Evolutionary conservation across 495 filamentous ascomycete genomes (phyloP).

Genomic region (Neurospora sp.): DNA sequence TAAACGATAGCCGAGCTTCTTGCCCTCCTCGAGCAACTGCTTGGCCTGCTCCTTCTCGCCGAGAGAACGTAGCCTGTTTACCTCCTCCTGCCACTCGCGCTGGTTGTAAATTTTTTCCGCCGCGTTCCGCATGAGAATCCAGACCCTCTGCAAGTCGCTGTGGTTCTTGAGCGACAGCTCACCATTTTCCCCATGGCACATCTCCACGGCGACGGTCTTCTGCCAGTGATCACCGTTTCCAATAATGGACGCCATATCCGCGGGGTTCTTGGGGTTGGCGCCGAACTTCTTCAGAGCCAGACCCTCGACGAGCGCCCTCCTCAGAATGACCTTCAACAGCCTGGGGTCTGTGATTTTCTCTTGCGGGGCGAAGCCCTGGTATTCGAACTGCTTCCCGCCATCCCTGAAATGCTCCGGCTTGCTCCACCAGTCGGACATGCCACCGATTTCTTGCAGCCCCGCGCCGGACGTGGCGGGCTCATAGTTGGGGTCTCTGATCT

Average conservation of each 20-base stretch:
- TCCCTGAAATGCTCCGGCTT: conserved; percentile 30
- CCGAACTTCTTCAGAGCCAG: conserved; percentile 38
- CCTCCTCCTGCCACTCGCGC: not conserved
- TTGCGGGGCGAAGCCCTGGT: conserved; percentile 28
- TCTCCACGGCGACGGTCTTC: conserved; percentile 6
- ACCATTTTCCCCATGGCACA: conserved; percentile 13
- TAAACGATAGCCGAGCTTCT: not conserved
- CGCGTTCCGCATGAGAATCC: conserved; percentile 1
- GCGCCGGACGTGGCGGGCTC: conserved; percentile 46
- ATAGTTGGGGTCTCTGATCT: conserved; percentile 39
- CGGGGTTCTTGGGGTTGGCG: conserved; percentile 12
- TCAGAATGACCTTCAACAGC: conserved; percentile 37
- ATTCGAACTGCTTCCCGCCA: conserved; percentile 16
- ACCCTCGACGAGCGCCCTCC: conserved; percentile 52
- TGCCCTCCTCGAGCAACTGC: not conserved
- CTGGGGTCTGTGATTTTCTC: conserved; percentile 28
- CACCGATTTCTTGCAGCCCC: conserved; percentile 49
- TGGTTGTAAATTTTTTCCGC: not conserved
- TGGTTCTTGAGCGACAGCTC: conserved; percentile 13
- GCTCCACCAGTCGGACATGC: conserved; percentile 41
- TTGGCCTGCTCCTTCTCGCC: conserved; percentile 2
- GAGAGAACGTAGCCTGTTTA: not conserved
- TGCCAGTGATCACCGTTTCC: not conserved
- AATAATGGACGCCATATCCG: conserved; percentile 2
- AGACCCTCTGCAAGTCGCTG: not conserved